Base-by-base conservation (phyloP, 352 stramenopile genomes). In the Phytophthora meadii region DNA sequence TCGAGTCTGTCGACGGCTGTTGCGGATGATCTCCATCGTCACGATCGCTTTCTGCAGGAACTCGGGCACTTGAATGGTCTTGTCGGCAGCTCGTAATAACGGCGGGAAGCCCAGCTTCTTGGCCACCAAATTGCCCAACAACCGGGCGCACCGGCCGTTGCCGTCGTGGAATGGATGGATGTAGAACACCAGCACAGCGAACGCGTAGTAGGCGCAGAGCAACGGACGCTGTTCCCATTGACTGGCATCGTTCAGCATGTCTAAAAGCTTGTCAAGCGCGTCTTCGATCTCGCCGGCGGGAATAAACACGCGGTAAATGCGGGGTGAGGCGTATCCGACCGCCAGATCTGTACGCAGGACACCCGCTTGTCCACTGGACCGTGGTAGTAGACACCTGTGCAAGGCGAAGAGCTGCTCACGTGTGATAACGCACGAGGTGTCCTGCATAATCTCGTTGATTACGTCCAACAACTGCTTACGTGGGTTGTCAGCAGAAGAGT, bases 161-260 rank as follows among this genome's bases (percentile, higher is more conserved):
- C 84, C 87, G 54, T 95, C 87, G 59, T 93, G 81, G 64, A 93
- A 94, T n/a, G 86, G 86, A 47, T 94, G 86, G 48, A 94, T 92
- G 60, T 81, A 94, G 61, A 93, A 94, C 45, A 93, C 86, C 2
- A 94, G 70, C 27, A 90, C 81, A 10, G 84, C 80, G 37, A 92
- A 94, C 6, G 82, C 74, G 53, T 92, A 94, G 65, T 94, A 94
- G 0, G 82, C 86, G 36, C 80, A 81, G 6, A 94, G 61, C 17
- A 93, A 65, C n/a, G 82, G 86, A 2, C 79, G 72, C 7, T 75
- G 58, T 14, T 76, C 51, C 76, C 81, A 88, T 1, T 46, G 66
- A 8, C 60, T 70, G 0, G 61, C 8, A 15, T 80, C 70, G 36
- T 93, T 92, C 19, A 94, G 70, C 2, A 61, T 78, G 0, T 45